Evolutionary conservation across 2,329 filamentous ascomycete species (phyloP).

Genomic region (Colletotrichum sp.): DNA sequence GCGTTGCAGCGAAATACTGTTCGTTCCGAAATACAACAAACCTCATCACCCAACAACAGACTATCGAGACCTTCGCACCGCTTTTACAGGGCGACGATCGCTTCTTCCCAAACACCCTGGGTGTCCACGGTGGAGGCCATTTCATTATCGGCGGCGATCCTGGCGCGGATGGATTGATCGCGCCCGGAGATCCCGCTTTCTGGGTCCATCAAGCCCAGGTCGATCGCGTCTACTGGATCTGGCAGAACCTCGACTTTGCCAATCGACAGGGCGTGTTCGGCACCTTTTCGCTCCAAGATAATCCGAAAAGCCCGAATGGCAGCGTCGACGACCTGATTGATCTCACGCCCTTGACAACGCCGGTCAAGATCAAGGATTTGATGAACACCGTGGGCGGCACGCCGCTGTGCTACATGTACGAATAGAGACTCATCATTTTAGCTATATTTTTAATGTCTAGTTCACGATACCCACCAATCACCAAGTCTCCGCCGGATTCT

Average conservation of each 20-base stretch:
- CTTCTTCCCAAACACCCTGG: slow-evolving; percentile 31
- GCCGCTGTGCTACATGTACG: slow-evolving; percentile 51
- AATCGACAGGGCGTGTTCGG: slow-evolving; percentile 42
- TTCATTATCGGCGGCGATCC: slow-evolving; percentile 51
- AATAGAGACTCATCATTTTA: neutral
- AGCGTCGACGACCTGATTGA: slow-evolving; percentile 43
- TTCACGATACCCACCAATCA: neutral
- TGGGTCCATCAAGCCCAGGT: slow-evolving; percentile 51
- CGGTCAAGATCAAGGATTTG: slow-evolving; percentile 37
- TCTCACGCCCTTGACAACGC: slow-evolving; percentile 37
- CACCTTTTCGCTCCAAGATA: slow-evolving; percentile 47
- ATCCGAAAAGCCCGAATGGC: slow-evolving; percentile 43
- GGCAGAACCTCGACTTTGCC: slow-evolving; percentile 50
- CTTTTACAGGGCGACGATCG: slow-evolving; percentile 38
- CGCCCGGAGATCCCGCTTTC: slow-evolving; percentile 50
- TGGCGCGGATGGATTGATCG: slow-evolving; percentile 48
- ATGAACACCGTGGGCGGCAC: slow-evolving; percentile 45
- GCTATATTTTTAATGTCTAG: neutral
- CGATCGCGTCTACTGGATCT: slow-evolving; percentile 53
- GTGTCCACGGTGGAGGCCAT: slow-evolving; percentile 46
- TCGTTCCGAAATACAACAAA: slow-evolving; percentile 30
- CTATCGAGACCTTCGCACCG: slow-evolving; percentile 35
- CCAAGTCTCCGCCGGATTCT: neutral
- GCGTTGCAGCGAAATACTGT: slow-evolving; percentile 24
- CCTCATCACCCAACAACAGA: slow-evolving; percentile 33